Evolutionary conservation across 768 basidiomycete genomes (phyloP).

Genomic region (Dendrothele bispora): DNA sequence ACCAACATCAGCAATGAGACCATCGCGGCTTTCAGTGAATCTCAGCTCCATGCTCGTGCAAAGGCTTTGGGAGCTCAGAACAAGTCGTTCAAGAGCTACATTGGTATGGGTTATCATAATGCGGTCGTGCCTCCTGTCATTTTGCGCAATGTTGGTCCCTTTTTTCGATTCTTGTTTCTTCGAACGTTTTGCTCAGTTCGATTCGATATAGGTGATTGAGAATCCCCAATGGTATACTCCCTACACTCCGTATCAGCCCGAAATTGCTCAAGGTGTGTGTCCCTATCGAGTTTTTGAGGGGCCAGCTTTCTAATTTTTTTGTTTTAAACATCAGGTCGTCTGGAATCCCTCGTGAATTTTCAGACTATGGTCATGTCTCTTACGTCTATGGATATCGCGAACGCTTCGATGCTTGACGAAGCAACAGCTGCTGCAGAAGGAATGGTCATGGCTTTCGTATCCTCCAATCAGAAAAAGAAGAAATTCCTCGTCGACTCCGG

Average conservation of each 20-base stretch:
- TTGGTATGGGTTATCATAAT: slow-evolving; percentile 97
- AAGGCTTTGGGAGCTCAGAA: slow-evolving; percentile 78
- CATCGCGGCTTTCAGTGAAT: slow-evolving; percentile 81
- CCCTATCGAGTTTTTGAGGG: not conserved
- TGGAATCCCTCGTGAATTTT: slow-evolving; percentile 95
- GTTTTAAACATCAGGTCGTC: slow-evolving; percentile 83
- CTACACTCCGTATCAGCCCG: slow-evolving; percentile 95
- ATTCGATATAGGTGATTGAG: slow-evolving; percentile 67
- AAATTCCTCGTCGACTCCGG: slow-evolving; percentile 84
- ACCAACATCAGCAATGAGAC: slow-evolving; percentile 61
- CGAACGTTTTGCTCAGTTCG: slow-evolving; percentile 5
- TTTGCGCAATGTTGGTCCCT: slow-evolving; percentile 73
- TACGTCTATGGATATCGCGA: slow-evolving; percentile 93
- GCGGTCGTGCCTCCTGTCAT: slow-evolving; percentile 96
- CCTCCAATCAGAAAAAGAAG: slow-evolving; percentile 66
- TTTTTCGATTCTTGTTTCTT: not conserved
- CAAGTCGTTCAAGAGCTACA: slow-evolving; percentile 86
- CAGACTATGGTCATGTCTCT: slow-evolving; percentile 96
- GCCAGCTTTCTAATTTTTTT: slow-evolving; percentile 9
- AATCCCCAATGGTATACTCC: slow-evolving; percentile 99
- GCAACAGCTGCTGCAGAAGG: slow-evolving; percentile 93
- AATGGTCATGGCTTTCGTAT: slow-evolving; percentile 91
- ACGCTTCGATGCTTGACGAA: slow-evolving; percentile 94
- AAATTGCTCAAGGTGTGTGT: slow-evolving; percentile 94
- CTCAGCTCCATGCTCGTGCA: slow-evolving; percentile 75